These are phyloP conservation scores for Xylaria venustula DNA, from an alignment of 495 filamentous ascomycete genomes.

Conservation along the genomic window DNA sequence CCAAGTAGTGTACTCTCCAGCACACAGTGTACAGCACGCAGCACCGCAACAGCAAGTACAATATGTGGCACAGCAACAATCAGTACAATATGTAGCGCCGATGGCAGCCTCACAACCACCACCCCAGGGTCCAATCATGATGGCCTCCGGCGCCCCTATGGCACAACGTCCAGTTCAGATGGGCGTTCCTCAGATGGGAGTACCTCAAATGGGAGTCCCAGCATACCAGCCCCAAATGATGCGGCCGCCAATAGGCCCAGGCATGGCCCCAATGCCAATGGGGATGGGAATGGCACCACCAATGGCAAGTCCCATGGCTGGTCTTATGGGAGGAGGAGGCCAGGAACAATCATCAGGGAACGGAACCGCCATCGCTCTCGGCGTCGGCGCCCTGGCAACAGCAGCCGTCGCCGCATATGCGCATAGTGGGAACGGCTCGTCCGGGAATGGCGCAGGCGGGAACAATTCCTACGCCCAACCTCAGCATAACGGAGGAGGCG, in stretches of 20 bases:
- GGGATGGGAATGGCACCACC: background rate
- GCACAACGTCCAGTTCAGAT: background rate
- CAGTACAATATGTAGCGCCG: background rate
- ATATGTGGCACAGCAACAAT: background rate
- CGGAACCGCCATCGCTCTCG: background rate
- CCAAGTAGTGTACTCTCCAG: background rate
- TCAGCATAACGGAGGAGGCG: too few relatives aligned
- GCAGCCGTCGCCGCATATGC: background rate
- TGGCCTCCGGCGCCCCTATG: background rate
- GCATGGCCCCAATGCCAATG: background rate
- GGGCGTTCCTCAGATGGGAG: background rate
- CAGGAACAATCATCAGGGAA: too few relatives aligned
- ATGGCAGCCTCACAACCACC: background rate
- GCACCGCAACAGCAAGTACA: background rate
- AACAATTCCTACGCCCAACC: conserved; percentile 1
- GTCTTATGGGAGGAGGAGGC: background rate
- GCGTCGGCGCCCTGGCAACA: background rate
- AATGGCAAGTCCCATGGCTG: background rate
- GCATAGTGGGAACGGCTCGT: background rate
- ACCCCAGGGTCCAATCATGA: too few relatives aligned
- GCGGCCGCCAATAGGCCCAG: background rate
- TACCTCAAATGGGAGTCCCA: too few relatives aligned
- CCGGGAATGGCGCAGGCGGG: too few relatives aligned
- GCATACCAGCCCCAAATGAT: too few relatives aligned
- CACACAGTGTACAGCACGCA: background rate